Conservation (phyloP, 148 eudicot species). For the Salicornia ramosissima region DNA sequence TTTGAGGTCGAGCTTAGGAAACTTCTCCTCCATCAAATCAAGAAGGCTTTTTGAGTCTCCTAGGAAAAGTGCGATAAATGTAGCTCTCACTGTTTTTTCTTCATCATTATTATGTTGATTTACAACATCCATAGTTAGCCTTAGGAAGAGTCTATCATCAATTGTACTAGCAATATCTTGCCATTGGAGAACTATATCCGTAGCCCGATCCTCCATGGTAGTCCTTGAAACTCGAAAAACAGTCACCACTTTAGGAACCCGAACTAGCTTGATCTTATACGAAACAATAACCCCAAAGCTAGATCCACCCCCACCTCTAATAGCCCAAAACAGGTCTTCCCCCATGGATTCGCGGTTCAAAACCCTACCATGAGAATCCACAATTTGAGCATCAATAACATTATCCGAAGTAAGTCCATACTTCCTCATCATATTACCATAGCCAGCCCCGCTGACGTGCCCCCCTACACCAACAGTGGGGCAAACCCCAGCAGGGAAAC, state of each 20-base stretch:
- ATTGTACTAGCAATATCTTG: conserved; percentile 16
- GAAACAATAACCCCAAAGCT: conserved; percentile 22
- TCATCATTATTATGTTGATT: not conserved
- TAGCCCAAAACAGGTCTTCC: conserved; percentile 24
- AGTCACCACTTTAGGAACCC: conserved; percentile 16
- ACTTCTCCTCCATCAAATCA: not conserved
- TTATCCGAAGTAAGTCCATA: conserved; percentile 14
- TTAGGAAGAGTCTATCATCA: conserved; percentile 14
- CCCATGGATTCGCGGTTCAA: conserved; percentile 18
- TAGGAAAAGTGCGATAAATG: conserved; percentile 15
- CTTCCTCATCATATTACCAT: conserved; percentile 22
- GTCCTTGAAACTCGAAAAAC: conserved; percentile 17
- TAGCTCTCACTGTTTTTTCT: conserved; percentile 9
- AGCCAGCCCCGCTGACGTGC: conserved; percentile 21
- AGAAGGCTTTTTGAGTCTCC: conserved; percentile 11
- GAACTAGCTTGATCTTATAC: conserved; percentile 16
- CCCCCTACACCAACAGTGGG: conserved; percentile 24
- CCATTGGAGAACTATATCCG: conserved; percentile 15
- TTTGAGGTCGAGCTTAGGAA: conserved; percentile 10
- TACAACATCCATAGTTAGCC: conserved; percentile 13
- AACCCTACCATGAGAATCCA: conserved; percentile 17
- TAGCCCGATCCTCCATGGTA: not conserved
- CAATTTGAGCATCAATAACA: conserved; percentile 13
- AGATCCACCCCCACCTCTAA: conserved; percentile 19
- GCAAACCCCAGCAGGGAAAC: conserved; percentile 19